Percentiles rank a stretch among this genome's conserved stretches.
Evolutionary conservation across 768 basidiomycete genomes (phyloP).

Genomic region (Suillus tomentosus): DNA sequence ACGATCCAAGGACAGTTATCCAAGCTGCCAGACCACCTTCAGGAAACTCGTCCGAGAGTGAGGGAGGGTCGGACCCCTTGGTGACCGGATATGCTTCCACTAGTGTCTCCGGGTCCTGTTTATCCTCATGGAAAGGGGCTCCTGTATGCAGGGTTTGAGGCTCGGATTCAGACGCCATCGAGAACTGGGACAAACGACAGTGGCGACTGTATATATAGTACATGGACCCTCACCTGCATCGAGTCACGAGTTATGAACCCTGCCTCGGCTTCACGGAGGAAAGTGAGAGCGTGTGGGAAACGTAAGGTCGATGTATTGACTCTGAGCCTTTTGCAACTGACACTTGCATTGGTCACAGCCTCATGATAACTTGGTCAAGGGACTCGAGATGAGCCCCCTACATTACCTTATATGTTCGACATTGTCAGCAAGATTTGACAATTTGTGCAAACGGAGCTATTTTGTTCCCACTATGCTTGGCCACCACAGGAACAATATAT

Average conservation of each 20-base stretch:
- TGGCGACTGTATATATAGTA: background rate
- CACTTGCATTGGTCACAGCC: background rate
- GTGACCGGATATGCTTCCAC: background rate
- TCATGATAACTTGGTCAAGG: no score
- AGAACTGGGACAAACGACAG: background rate
- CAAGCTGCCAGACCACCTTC: constrained; percentile 32
- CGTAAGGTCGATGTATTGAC: background rate
- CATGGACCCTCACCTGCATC: background rate
- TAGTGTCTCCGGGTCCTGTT: background rate
- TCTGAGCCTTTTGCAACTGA: constrained; percentile 1
- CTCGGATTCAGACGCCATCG: background rate
- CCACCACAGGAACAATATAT: background rate
- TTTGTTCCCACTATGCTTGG: background rate
- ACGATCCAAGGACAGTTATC: constrained; percentile 27
- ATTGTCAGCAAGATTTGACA: background rate
- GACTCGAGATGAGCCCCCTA: background rate
- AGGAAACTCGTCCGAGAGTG: constrained; percentile 20
- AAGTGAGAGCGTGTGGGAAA: background rate
- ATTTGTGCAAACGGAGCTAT: background rate
- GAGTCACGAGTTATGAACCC: background rate
- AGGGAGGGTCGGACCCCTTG: background rate
- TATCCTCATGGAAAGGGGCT: background rate
- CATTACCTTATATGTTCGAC: background rate
- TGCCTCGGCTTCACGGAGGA: background rate
- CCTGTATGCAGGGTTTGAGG: background rate